These are phyloP conservation scores for Saturnispora hagleri DNA, from an alignment of 805 yeast genomes.

Conservation along the genomic window DNA sequence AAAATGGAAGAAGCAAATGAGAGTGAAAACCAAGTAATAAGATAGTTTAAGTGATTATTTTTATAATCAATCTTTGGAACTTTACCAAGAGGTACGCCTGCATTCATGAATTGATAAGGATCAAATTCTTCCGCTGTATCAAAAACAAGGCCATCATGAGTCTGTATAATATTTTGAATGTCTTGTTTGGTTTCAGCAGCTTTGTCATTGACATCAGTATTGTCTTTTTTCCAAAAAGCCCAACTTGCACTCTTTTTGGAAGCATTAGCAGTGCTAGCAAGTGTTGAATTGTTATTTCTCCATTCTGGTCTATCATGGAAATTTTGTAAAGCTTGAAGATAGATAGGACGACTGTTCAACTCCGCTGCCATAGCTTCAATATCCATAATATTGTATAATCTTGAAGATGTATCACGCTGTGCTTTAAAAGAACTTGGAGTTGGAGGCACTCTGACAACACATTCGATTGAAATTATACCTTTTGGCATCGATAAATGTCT, in stretches of 20 bases:
- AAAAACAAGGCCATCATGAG: constrained; percentile 6
- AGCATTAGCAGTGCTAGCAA: neutral
- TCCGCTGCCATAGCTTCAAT: constrained; percentile 69
- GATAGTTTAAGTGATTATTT: constrained; percentile 85
- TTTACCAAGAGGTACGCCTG: constrained; percentile 89
- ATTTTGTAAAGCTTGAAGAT: constrained; percentile 66
- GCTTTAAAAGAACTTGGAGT: constrained; percentile 56
- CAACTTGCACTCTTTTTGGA: constrained; percentile 7
- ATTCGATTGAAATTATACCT: constrained; percentile 63
- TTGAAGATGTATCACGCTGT: constrained; percentile 56
- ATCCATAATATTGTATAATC: constrained; percentile 73
- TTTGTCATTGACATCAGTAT: neutral
- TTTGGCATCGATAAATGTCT: constrained; percentile 64
- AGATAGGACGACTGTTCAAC: constrained; percentile 60
- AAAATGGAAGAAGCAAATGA: constrained; percentile 64
- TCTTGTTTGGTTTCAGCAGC: neutral
- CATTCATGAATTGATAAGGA: constrained; percentile 52
- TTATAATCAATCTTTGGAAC: constrained; percentile 71
- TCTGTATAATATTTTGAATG: constrained; percentile 6
- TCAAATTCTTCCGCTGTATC: constrained; percentile 34
- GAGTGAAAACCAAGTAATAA: constrained; percentile 92
- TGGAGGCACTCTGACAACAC: constrained; percentile 63
- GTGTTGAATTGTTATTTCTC: constrained; percentile 13
- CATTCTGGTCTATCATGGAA: constrained; percentile 54
- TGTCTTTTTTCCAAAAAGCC: constrained; percentile 10